Percentiles rank a stretch among this genome's conserved stretches.
Evolutionary conservation across 352 stramenopile species (phyloP).

Genomic region (Globisporangium nagaii): DNA sequence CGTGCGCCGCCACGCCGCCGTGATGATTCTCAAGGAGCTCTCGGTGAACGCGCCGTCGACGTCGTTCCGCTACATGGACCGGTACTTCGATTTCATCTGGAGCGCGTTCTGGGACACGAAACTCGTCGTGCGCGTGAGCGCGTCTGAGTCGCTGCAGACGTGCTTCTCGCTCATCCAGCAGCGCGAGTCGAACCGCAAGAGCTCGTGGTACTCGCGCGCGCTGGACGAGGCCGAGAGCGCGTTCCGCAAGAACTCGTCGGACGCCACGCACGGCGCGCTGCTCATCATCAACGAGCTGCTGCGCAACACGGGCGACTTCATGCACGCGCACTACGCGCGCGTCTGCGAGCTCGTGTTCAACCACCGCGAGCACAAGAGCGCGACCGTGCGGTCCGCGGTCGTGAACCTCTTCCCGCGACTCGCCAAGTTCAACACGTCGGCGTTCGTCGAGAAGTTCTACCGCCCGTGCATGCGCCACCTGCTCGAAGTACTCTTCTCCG

Average conservation of each 20-base stretch:
- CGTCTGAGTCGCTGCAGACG: slow-evolving; percentile 78
- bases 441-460: slow-evolving; percentile 83
- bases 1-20: slow-evolving; percentile 72
- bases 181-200: slow-evolving; percentile 85
- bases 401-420: slow-evolving; percentile 82
- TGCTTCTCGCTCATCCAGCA: slow-evolving; percentile 86
- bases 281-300: slow-evolving; percentile 85
- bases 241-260: slow-evolving; percentile 69
- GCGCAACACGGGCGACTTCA: slow-evolving; percentile 85
- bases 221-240: slow-evolving; percentile 72
- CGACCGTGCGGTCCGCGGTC: slow-evolving; percentile 72
- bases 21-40: slow-evolving; percentile 86
- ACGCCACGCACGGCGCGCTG: slow-evolving; percentile 75
- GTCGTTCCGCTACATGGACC: slow-evolving; percentile 85
- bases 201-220: slow-evolving; percentile 71
- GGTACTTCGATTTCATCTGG: slow-evolving; percentile 89
- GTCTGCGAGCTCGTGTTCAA: slow-evolving; percentile 73
- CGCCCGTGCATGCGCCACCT: slow-evolving; percentile 79
- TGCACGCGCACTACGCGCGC: slow-evolving; percentile 78
- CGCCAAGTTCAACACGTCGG: slow-evolving; percentile 86
- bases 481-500: slow-evolving; percentile 76
- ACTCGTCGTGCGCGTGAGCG: slow-evolving; percentile 70
- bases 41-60: slow-evolving; percentile 83
- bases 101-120: slow-evolving; percentile 85
- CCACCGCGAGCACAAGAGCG: slow-evolving; percentile 73